Evolutionary conservation across 2,329 filamentous ascomycete species (phyloP), one percentile per base, ranked within the genome.

Genomic region (Fusarium miscanthi): DNA sequence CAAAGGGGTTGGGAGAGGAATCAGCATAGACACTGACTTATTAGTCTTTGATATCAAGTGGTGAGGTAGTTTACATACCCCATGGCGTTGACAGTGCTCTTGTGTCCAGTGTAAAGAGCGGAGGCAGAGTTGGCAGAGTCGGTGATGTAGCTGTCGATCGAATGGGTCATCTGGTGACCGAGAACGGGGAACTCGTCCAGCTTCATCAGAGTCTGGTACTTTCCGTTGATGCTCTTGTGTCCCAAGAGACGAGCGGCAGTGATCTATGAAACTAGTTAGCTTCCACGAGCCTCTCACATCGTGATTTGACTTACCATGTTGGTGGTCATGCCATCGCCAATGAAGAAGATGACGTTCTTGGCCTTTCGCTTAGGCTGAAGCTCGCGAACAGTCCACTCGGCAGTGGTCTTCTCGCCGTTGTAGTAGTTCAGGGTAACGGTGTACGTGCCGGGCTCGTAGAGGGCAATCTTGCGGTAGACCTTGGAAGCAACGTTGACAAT

Each of bases 131-230:
- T 96, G 82, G 94, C 94, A 68, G 91, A 94, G 81, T 96, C 93
- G 41, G 93, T 96, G 79, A 96, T 95, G 86, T 93, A 95, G 54
- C 87, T 90, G 83, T 95, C 93, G 78, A 96, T 89, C 3, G 93
- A 95, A 82, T 95, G 93, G 16, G 93, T 95, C 91, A 96, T 95
- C 83, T 95, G 93, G 81, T 97, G 94, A 25, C 94, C 94, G 16
- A 95, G 80, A n/a, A 95, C 88, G 6, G 94, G 93, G 82, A 96
- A 96, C 78, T 94, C 87, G 84, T 97, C 94, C 85, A 97, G 86
- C 78, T 90, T 87, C 87, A 97, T 88, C 63, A 86, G 87, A 63
- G 88, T 90, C 84, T 94, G 91, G 81, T 95, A 97, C 81, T 92
- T 93, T 75, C 94, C 94, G 78, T 97, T 96, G 85, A 95, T 87